Base-by-base conservation (phyloP, 371 early-diverging fungal species). In the Actinomucor elegans region DNA sequence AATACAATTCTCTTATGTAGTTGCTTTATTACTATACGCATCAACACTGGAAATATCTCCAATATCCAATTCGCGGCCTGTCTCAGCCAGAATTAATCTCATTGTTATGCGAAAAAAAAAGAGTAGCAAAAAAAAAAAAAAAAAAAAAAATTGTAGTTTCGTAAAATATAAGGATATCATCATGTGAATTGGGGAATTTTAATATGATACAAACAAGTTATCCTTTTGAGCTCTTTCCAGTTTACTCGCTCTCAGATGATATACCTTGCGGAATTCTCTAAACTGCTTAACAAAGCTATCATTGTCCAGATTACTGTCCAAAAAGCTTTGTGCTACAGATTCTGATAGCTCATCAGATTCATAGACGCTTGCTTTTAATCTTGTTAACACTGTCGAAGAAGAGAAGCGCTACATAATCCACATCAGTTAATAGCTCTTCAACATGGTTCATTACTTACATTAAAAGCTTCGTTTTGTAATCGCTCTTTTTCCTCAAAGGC, bases 331-430 rank as follows among this genome's bases (percentile, higher is more conserved):
- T 10, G 79, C 78, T 1, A 84, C 70, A 3, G 80, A 79, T 49
- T 84, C 84, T 17, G 84, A 84, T 57, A 84, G 44, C 15, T 84
- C 84, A 31, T 84, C 84, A 4, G 78, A 81, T 51, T 84, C 84
- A 41, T 77, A 66, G n/a, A 75, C 73, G 38, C 79, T 72, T 17
- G 80, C 74, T 29, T 80, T 77, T 6, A 84, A 56, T 49, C 78
- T 66, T 6, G 82, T 75, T 20, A 80, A 69, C 3, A 84, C 69
- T 11, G 79, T 80, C n/a, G 80, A 62, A 26, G 79, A 68, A n/a
- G 79, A 76, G 37, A 84, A 81, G 12, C 84, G 73, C 82, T 81
- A 57, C 35, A 5, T 14, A 21, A 24, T 41, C 24, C n/a, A 18
- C 14, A 6, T 47, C 12, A 47, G 24, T 26, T 15, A 3, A 3